phyloP scores from a whole-genome alignment of 306 rosid species.

The Notholithocarpus densiflorus region DNA sequence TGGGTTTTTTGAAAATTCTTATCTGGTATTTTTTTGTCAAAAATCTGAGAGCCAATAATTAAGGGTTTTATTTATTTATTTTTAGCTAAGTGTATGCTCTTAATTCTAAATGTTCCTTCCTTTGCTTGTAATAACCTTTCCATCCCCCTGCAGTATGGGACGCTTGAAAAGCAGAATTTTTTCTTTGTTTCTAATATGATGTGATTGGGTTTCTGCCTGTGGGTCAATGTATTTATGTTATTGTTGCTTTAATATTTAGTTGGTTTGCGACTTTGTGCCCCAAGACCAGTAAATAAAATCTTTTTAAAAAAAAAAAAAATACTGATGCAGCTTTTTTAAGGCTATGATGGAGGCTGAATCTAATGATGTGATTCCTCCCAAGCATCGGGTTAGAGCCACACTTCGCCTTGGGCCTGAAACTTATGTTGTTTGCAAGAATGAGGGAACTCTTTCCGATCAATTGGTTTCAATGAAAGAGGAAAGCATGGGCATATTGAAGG shows the following conservation, averaged over 20 bases:
- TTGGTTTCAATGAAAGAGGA: constrained; percentile 62
- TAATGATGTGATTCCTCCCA: constrained; percentile 27
- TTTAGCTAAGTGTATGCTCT: no score
- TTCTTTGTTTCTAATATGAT: no score
- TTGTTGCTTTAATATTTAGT: background rate
- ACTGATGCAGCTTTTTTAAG: background rate
- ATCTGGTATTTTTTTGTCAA: no score
- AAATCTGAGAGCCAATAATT: no score
- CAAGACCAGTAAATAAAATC: background rate
- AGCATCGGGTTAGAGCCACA: constrained; percentile 46
- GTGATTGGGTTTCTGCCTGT: background rate
- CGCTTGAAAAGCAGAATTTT: no score
- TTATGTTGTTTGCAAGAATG: constrained; percentile 34
- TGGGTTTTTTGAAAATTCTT: no score
- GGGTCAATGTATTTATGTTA: background rate
- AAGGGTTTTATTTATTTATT: no score
- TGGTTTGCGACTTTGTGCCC: background rate
- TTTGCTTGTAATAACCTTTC: no score
- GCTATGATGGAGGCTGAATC: constrained; percentile 39
- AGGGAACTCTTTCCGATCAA: constrained; percentile 63
- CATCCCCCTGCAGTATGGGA: no score
- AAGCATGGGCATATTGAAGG: constrained; percentile 75
- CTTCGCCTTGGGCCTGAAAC: constrained; percentile 62
- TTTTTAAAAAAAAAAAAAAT: no score
- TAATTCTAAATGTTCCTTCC: no score